These are phyloP conservation scores for Phyllostachys edulis DNA, from an alignment of 176 grass and related monocot species.

Conservation along the genomic window DNA sequence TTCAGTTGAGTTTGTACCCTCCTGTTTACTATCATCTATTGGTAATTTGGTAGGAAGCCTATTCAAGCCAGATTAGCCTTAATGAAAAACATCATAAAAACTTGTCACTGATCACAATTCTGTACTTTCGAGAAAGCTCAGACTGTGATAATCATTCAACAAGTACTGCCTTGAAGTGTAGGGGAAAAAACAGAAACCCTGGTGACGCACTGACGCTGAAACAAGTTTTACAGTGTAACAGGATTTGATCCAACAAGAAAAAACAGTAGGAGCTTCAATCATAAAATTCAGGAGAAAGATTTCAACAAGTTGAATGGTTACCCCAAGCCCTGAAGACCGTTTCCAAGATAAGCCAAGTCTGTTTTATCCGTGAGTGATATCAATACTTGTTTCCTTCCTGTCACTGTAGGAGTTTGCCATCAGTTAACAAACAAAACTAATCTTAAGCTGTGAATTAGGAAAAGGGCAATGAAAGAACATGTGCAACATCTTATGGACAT, in stretches of 20 bases:
- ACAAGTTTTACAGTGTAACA: not conserved
- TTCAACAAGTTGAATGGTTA: not conserved
- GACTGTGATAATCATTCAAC: too few species aligned
- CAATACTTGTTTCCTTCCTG: conserved; percentile 50
- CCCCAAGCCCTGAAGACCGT: conserved; percentile 55
- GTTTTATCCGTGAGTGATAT: conserved; percentile 58
- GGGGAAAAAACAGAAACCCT: not conserved
- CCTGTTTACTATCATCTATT: not conserved
- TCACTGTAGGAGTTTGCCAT: not conserved
- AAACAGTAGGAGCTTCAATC: not conserved
- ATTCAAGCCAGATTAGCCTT: not conserved
- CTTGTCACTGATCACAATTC: too few species aligned
- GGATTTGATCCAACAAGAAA: not conserved
- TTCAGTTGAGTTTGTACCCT: not conserved
- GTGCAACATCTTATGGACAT: not conserved
- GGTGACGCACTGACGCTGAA: not conserved
- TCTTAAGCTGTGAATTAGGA: not conserved
- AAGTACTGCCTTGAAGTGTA: too few species aligned
- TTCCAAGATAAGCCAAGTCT: conserved; percentile 47
- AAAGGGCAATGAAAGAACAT: not conserved
- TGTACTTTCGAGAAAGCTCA: too few species aligned
- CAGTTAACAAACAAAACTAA: not conserved
- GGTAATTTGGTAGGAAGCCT: not conserved
- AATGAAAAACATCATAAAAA: not conserved
- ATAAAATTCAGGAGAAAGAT: not conserved